Evolutionary conservation across 371 early-diverging fungal species (phyloP).

Genomic region (Mortierella polycephala): DNA sequence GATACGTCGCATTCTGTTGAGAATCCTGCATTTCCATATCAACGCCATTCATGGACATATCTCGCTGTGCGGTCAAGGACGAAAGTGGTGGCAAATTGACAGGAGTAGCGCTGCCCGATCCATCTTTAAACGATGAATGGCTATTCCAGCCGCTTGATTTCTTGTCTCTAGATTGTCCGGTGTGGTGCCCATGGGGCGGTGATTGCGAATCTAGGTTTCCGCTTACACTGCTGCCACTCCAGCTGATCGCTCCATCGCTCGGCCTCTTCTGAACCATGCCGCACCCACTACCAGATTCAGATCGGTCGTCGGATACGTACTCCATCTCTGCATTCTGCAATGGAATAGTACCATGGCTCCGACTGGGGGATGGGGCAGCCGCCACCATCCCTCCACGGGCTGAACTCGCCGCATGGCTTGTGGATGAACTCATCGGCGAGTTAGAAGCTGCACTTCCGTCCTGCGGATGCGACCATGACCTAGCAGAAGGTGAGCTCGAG

Average conservation of each 20-base stretch:
- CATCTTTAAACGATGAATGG: too few relatives aligned
- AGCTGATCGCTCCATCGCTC: conserved; percentile 28
- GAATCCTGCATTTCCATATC: conserved; percentile 46
- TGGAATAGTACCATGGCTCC: neutral
- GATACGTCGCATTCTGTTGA: neutral
- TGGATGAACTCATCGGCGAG: neutral
- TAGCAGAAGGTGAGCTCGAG: conserved; percentile 5
- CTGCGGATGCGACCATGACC: conserved; percentile 12
- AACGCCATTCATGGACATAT: neutral
- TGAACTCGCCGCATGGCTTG: neutral
- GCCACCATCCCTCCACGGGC: conserved; percentile 26
- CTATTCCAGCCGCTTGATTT: too few relatives aligned
- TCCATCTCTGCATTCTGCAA: conserved; percentile 15
- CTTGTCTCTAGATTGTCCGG: too few relatives aligned
- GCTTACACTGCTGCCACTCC: conserved; percentile 11
- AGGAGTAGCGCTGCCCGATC: neutral
- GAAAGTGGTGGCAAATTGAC: conserved; percentile 6
- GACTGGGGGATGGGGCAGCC: neutral
- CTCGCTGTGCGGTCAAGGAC: neutral
- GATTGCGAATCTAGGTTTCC: conserved; percentile 14
- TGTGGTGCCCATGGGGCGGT: neutral
- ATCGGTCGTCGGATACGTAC: conserved; percentile 25
- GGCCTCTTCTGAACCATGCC: conserved; percentile 19
- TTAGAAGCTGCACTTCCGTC: conserved; percentile 8
- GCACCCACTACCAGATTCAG: conserved; percentile 7